These are phyloP conservation scores for Triglochin maritima DNA, from an alignment of 106 monocot genomes.

Conservation along the genomic window DNA sequence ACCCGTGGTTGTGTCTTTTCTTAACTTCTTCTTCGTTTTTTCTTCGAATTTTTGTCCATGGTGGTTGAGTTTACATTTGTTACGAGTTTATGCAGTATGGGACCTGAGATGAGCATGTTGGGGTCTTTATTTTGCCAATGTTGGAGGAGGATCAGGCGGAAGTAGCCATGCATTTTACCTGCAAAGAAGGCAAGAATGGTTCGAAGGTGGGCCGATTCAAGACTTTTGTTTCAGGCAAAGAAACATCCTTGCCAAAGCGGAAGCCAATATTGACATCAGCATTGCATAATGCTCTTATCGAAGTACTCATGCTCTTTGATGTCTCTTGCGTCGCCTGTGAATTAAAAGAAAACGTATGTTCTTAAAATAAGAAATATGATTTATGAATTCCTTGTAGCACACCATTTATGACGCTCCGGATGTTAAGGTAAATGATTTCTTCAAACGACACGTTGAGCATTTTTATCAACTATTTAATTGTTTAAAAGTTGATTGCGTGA, in stretches of 20 bases:
- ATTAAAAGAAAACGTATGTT: neutral
- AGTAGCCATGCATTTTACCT: conserved; percentile 21
- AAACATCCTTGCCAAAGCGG: conserved; percentile 17
- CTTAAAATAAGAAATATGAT: no score
- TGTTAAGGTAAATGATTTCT: no score
- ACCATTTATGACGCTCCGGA: no score
- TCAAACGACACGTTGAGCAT: no score
- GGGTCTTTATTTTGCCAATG: conserved; percentile 38
- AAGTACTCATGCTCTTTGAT: conserved; percentile 4
- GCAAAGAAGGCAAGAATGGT: conserved; percentile 17
- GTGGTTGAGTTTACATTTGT: no score
- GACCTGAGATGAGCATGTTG: conserved; percentile 37
- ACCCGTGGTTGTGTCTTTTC: neutral
- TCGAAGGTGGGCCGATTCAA: neutral
- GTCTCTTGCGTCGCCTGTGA: conserved; percentile 17
- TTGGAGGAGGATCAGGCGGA: conserved; percentile 11
- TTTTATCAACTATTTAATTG: no score
- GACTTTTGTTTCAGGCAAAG: conserved; percentile 20
- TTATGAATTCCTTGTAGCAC: no score
- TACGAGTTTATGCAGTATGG: neutral
- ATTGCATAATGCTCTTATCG: conserved; percentile 20
- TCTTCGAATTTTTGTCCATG: no score
- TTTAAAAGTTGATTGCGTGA: no score
- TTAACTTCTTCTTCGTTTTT: neutral
- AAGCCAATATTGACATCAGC: conserved; percentile 13